Conservation (phyloP, 305 asterid genomes). For the Rubia balearica region DNA sequence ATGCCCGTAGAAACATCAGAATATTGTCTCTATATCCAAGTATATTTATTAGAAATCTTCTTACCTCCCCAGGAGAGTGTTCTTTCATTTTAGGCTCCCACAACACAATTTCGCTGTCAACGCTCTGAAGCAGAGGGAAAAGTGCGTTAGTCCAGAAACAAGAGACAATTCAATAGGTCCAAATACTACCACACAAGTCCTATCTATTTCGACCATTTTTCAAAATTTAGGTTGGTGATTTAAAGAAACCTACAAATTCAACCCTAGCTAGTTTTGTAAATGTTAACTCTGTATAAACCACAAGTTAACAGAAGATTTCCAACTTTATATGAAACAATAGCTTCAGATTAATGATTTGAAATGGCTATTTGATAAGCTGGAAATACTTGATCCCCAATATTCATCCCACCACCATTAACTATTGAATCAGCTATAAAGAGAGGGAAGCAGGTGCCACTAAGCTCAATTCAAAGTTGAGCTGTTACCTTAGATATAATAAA, state of each 20-base stretch:
- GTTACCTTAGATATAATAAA: constrained; percentile 82
- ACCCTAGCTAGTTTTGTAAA: neutral
- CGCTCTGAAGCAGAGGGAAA: constrained; percentile 45
- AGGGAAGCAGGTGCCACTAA: neutral
- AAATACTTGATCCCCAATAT: neutral
- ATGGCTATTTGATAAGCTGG: neutral
- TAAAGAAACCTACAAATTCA: neutral
- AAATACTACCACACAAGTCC: neutral
- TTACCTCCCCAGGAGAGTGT: constrained; percentile 94
- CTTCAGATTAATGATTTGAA: neutral
- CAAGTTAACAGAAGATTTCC: neutral
- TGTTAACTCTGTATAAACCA: neutral
- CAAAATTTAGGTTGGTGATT: neutral
- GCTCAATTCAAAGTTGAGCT: constrained; percentile 2
- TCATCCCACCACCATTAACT: neutral
- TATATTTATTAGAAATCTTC: constrained; percentile 18
- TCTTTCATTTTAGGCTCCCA: constrained; percentile 98
- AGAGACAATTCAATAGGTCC: constrained; percentile 1
- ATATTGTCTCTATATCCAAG: neutral
- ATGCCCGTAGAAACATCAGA: constrained; percentile 1
- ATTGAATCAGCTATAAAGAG: neutral
- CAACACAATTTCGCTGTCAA: constrained; percentile 83
- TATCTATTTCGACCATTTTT: neutral
- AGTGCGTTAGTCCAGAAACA: neutral
- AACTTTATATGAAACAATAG: neutral